Base-by-base conservation (phyloP, 1,284 basidiomycete species). In the Meira miltonrushii region DNA sequence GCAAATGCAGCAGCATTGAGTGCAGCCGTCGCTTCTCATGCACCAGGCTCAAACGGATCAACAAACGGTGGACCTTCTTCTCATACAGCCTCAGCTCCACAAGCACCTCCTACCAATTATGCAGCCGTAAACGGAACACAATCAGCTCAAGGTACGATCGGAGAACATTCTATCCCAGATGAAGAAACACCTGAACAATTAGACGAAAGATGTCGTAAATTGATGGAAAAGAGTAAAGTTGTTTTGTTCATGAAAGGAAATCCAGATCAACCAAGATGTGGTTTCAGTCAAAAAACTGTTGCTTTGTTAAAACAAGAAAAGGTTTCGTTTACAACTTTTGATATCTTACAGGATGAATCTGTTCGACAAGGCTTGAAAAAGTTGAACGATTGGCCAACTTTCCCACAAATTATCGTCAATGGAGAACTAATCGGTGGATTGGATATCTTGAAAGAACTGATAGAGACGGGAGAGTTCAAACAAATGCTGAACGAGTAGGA, bases 191-290 rank as follows among this genome's bases (percentile, higher is more conserved):
- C 82, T n/a, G 87, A 87, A 66, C 81, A 88, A 66, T 82, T 91
- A 21, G 82, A 84, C 46, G 74, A 78, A 46, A 83, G 90, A 55
- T 84, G 91, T 77, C 80, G 79, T 33, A 70, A 66, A 50, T 78
- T 89, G 80, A 89, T 89, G 89, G 82, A 82, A 67, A 81, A 82
- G 71, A 80, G 80, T 70, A 82, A 82, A 64, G 83, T 96, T 51
- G 85, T 98, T 58, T 80, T 98, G 59, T 97, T 98, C 84, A 98
- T 98, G 93, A 98, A 98, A 81, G 95, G 94, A 21, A 87, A 86
- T 65, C 90, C 90, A 0, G 85, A 88, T 49, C 82, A 84, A 25
- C 95, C 79, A 44, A 38, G 72, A 47, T 80, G 94, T 69, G 95
- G 87, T 9, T 89, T 89, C 80, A 87, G 85, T 52, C 82, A 87